Evolutionary conservation across 1,139 yeast species (phyloP), one percentile per base, ranked within the genome.

Genomic region (Pichia sp.): DNA sequence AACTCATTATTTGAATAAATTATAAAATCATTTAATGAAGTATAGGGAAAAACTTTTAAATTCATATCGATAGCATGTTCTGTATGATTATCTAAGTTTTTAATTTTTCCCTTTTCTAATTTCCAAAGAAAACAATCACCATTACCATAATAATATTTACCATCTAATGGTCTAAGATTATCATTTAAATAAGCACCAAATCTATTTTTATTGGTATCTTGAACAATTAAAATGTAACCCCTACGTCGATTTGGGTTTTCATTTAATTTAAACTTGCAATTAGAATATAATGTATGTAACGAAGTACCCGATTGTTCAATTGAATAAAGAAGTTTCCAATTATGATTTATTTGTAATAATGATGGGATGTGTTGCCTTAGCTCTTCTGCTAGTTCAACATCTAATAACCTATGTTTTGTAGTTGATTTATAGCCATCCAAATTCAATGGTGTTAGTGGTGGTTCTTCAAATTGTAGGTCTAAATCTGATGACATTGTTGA

Each of bases 71-170:
- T 20, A 7, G 27, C 32, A 15, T 44, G 37, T 15, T 26, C 26
- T 2, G 29, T 39, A 36, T 42, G 42, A 16, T 42, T 34, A 16
- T 42, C 34, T 22, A 58, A 44, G 29, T 57, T 41, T 43, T 53
- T 56, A 15, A 65, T 53, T n/a, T 46, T 65, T 11, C 66, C 70
- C 37, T 58, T 62, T 52, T 79, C 84, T 35, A 74, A 62, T 59
- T 85, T 86, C 97, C 97, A 92, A 34, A 92, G 72, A 59, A 90
- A 89, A 60, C 97, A 88, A 64, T 92, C 97, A 1, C 97, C 97
- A 65, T 89, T 90, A 2, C 98, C 98, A 58, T 82, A 85, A 66
- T 82, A 92, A 50, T 89, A 72, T 59, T 77, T 77, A 44, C 80
- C 80, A 43, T 83, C 89, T 57, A 82, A 73, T 5, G 89, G 83